Evolutionary conservation across 1,284 basidiomycete species (phyloP), one percentile per base, ranked within the genome.

Genomic region (Trichosporon coremiiforme): DNA sequence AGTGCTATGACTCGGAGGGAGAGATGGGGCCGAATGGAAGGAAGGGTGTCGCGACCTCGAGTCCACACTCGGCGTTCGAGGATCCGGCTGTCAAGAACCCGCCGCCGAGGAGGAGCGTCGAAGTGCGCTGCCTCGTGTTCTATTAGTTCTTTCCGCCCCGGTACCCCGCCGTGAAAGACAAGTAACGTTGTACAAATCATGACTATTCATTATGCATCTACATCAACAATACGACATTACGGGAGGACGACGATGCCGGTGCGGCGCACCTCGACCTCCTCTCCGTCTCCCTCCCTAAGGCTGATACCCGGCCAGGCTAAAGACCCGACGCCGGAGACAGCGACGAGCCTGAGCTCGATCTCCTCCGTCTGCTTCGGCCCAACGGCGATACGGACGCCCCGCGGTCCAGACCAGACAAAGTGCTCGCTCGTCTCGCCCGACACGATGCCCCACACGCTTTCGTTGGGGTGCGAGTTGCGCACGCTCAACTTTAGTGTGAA

Each of bases 371-470:
- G 72, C 1, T 74, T 73, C 1, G 80, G 74, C n/a, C 67, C 65
- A 4, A 82, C 63, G 9, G 71, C 70, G n/a, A 82, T 57, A 1
- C 72, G 66, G 0, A 74, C 68, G 8, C 71, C 70, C 9, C 80
- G 73, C 57, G 74, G 70, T 1, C 82, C 83, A 9, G 70, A 65
- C 80, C 80, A 84, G 0, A 81, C 80, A 66, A 83, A 83, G 0
- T 72, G 72, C 6, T 83, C 80, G 13, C 78, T 73, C n/a, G 80
- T 79, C 29, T 82, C 78, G 15, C 76, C 73, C 9, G 76, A 70
- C 2, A 83, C 66, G 7, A 73, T 62, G 31, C 82, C 65, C 22
- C 72, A 69, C 5, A 76, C 75, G 0, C 73, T 36, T 5, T 73
- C 66, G 8, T 77, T 73, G 1, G 79, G 78, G 66, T 84, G 81